Conservation (phyloP, 257 asterid species). For the Penstemon davidsonii region DNA sequence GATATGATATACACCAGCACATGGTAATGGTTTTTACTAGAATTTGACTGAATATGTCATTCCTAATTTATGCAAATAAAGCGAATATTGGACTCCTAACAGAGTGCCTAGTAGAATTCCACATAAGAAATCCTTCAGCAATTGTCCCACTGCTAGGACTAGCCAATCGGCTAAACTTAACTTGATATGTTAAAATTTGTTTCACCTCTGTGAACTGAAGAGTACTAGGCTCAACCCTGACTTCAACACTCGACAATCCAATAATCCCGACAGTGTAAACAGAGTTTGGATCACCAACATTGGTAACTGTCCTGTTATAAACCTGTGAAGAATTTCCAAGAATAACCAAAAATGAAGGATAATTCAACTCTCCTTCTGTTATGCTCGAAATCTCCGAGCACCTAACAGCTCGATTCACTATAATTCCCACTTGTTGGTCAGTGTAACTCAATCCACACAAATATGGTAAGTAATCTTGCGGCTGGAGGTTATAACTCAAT, state of each 20-base stretch:
- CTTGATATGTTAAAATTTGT: neutral
- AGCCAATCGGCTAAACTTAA: neutral
- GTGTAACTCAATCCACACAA: slow-evolving; percentile 6
- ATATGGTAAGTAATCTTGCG: neutral
- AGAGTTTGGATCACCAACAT: neutral
- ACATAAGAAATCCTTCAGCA: neutral
- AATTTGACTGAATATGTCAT: too few species aligned
- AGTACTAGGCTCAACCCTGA: neutral
- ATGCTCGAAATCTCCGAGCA: neutral
- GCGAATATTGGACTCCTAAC: neutral
- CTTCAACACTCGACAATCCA: neutral
- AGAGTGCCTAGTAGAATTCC: neutral
- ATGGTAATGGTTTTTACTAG: too few species aligned
- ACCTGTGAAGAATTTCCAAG: neutral
- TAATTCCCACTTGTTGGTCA: neutral
- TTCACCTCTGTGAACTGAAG: neutral
- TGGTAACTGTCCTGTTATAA: neutral
- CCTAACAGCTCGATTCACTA: neutral
- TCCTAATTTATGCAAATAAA: too few species aligned
- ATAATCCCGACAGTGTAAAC: neutral
- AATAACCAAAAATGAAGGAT: neutral
- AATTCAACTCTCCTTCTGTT: slow-evolving; percentile 2
- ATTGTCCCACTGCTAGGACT: neutral
- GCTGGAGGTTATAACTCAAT: too few species aligned
- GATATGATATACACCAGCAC: too few species aligned